Conservation (phyloP, 1,284 basidiomycete genomes). For the Leucoagaricus sp. region DNA sequence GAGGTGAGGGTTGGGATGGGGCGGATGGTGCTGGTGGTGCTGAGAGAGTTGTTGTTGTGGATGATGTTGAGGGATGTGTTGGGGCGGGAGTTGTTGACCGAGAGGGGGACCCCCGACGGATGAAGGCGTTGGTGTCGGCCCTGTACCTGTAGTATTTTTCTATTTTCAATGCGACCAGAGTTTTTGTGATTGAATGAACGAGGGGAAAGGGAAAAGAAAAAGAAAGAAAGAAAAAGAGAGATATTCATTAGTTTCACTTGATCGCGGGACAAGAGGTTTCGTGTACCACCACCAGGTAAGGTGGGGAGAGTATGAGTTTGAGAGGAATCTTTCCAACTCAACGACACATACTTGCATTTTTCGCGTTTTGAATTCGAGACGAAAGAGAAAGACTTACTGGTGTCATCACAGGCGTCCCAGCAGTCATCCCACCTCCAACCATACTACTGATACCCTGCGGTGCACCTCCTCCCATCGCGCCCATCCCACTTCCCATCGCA, state of each 20-base stretch:
- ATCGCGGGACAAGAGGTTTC: no score
- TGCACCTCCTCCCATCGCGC: not conserved
- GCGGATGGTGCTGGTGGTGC: not conserved
- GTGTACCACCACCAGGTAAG: no score
- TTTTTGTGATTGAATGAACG: not conserved
- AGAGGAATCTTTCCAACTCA: no score
- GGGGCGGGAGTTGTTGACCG: no score
- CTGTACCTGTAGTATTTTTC: not conserved
- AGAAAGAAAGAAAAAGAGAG: not conserved
- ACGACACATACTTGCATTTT: no score
- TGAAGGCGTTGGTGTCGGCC: no score
- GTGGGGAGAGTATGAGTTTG: no score
- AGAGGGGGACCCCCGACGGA: no score
- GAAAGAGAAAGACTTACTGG: not conserved
- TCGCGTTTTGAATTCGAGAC: no score
- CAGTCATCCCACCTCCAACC: not conserved
- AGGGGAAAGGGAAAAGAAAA: not conserved
- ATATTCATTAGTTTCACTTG: no score
- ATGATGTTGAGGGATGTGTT: not conserved
- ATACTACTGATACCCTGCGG: not conserved
- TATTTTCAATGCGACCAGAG: not conserved
- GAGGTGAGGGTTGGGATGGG: not conserved
- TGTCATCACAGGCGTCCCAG: not conserved
- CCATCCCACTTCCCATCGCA: not conserved
- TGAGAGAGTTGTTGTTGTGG: not conserved